phyloP scores from a whole-genome alignment of 23 red algal species.

The Agarophyton chilense region DNA sequence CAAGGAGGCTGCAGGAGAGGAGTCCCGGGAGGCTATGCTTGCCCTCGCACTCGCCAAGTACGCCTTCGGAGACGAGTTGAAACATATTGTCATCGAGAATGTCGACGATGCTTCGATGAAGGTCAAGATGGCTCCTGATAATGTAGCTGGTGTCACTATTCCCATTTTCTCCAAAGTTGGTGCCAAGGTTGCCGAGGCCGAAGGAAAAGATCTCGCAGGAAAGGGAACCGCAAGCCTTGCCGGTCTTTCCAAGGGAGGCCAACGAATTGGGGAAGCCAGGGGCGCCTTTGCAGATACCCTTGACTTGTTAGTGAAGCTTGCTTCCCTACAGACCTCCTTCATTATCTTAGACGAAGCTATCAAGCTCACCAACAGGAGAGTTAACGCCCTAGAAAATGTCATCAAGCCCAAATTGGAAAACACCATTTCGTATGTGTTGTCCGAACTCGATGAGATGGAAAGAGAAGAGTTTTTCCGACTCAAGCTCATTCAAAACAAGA shows the following conservation, averaged over 20 bases:
- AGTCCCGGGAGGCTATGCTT: constrained; percentile 85
- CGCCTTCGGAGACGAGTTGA: constrained; percentile 89
- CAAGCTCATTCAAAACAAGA: constrained; percentile 99
- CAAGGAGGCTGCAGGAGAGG: constrained; percentile 78
- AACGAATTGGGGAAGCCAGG: constrained; percentile 83
- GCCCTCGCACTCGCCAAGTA: constrained; percentile 95
- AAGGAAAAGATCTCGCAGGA: constrained; percentile 24
- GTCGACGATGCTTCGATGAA: constrained; percentile 75
- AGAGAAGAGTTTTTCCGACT: constrained; percentile 99
- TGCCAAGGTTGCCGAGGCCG: background rate
- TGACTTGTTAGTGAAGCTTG: constrained; percentile 82
- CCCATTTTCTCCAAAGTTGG: constrained; percentile 72
- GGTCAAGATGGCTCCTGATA: constrained; percentile 88
- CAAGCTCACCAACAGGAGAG: constrained; percentile 97
- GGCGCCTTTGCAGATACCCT: constrained; percentile 82
- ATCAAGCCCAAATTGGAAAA: constrained; percentile 92
- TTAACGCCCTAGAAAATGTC: constrained; percentile 99
- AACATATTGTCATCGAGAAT: constrained; percentile 87
- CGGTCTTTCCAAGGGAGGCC: constrained; percentile 88
- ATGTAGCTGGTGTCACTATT: constrained; percentile 94
- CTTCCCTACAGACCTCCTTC: constrained; percentile 92
- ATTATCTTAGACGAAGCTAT: constrained; percentile 97
- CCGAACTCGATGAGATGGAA: constrained; percentile 99
- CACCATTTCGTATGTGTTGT: constrained; percentile 93
- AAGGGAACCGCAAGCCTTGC: constrained; percentile 50